Evolutionary conservation across 768 basidiomycete genomes (phyloP).

Genomic region (Trametes gibbosa): DNA sequence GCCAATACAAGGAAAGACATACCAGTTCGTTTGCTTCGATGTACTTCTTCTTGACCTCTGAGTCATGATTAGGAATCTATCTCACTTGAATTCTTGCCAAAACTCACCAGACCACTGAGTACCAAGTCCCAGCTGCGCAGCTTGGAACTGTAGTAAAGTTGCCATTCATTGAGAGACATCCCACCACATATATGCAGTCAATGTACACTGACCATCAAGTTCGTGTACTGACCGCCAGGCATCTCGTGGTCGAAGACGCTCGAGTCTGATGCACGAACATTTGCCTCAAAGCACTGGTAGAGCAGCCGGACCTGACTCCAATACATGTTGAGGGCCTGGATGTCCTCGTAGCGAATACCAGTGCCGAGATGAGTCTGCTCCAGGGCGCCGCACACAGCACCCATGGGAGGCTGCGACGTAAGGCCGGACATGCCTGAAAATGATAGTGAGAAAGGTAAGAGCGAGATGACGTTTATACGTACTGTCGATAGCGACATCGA

Average conservation of each 20-base stretch:
- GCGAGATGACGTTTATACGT: conserved; percentile 30
- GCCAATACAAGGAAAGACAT: conserved; percentile 27
- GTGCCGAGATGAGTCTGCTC: conserved; percentile 94
- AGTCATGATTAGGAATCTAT: background rate
- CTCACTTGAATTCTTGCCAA: background rate
- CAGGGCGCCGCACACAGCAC: conserved; percentile 89
- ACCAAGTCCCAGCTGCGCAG: conserved; percentile 92
- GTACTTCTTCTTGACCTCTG: conserved; percentile 97
- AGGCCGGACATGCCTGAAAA: conserved; percentile 90
- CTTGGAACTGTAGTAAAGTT: conserved; percentile 89
- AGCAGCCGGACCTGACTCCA: conserved; percentile 97
- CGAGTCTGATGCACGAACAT: conserved; percentile 94
- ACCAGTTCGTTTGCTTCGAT: conserved; percentile 96
- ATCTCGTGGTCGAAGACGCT: conserved; percentile 99
- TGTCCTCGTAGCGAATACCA: conserved; percentile 94
- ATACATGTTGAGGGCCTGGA: conserved; percentile 95
- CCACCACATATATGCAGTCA: background rate
- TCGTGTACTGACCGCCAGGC: conserved; percentile 97
- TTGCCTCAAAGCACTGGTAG: conserved; percentile 97
- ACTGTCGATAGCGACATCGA: conserved; percentile 99
- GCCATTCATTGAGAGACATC: background rate
- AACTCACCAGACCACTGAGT: conserved; percentile 86
- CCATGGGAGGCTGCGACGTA: conserved; percentile 99
- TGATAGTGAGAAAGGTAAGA: conserved; percentile 17
- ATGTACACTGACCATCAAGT: conserved; percentile 66